A percentile compares a stretch with the other conserved stretches of the same genome.
Conservation (phyloP, 2,329 filamentous ascomycete species). For the Aspergillus eucalypticola region DNA sequence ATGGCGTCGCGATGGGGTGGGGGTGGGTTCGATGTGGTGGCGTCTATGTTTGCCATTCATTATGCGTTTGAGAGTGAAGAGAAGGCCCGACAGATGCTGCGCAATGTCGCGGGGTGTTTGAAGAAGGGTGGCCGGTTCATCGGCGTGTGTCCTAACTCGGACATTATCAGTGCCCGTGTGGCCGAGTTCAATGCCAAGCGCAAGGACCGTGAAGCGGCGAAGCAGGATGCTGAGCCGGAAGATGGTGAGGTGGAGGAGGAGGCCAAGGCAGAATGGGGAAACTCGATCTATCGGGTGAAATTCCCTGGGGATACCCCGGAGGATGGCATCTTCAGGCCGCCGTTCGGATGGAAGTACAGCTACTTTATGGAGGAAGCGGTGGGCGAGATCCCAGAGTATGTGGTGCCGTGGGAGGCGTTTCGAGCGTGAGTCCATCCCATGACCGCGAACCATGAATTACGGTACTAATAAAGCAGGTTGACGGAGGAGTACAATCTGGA, state of each 20-base stretch:
- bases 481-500: slow-evolving; percentile 97
- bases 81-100: slow-evolving; percentile 87
- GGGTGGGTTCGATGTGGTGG: slow-evolving; percentile 91
- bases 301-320: slow-evolving; percentile 81
- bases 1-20: slow-evolving; percentile 66
- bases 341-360: slow-evolving; percentile 97
- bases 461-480: slow-evolving; percentile 48
- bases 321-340: slow-evolving; percentile 88
- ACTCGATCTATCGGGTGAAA: slow-evolving; percentile 85
- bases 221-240: slow-evolving; percentile 38
- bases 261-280: slow-evolving; percentile 78
- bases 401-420: slow-evolving; percentile 97
- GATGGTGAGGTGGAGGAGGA: slow-evolving; percentile 60
- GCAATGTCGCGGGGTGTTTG: slow-evolving; percentile 84
- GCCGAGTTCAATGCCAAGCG: slow-evolving; percentile 68
- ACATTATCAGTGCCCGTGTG: slow-evolving; percentile 80
- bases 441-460: not conserved
- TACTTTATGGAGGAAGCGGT: slow-evolving; percentile 96
- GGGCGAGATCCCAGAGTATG: slow-evolving; percentile 93
- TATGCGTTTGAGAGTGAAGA: slow-evolving; percentile 94
- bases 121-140: slow-evolving; percentile 95
- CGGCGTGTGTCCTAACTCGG: slow-evolving; percentile 94
- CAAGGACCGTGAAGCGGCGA: slow-evolving; percentile 46
- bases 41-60: slow-evolving; percentile 99
- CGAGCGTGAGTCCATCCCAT: slow-evolving; percentile 58